phyloP scores from a whole-genome alignment of 495 filamentous ascomycete species.

The Mycothermus thermophilus region DNA sequence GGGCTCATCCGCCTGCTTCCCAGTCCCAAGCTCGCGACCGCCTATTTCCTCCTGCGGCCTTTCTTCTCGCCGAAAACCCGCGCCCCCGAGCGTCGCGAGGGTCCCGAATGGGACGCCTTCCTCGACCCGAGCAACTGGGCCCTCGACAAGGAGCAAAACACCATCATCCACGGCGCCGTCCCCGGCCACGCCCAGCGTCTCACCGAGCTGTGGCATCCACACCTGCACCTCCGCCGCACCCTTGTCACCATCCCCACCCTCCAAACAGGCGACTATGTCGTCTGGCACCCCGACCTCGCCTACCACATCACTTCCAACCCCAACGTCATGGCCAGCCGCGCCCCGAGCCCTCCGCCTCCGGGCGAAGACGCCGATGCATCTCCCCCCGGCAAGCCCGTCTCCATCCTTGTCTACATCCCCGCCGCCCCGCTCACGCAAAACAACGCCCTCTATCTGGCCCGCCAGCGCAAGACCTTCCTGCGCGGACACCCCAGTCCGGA shows the following conservation, averaged over 20 bases:
- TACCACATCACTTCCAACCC: constrained; percentile 35
- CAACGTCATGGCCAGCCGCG: constrained; percentile 23
- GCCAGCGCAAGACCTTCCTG: constrained; percentile 60
- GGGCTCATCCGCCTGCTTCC: constrained; percentile 80
- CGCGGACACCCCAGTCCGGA: constrained; percentile 55
- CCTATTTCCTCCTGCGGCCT: constrained; percentile 75
- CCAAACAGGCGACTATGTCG: constrained; percentile 74
- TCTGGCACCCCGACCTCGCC: constrained; percentile 73
- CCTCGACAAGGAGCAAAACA: constrained; percentile 31
- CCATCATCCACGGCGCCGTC: constrained; percentile 64
- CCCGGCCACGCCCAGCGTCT: constrained; percentile 72
- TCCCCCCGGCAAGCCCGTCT: constrained; percentile 10
- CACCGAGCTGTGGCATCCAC: constrained; percentile 60
- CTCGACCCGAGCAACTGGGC: constrained; percentile 46
- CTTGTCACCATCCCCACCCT: constrained; percentile 72
- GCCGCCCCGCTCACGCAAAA: constrained; percentile 67
- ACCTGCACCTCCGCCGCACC: constrained; percentile 55
- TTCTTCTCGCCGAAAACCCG: constrained; percentile 55
- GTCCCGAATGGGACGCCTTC: constrained; percentile 34
- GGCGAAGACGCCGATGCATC: constrained; percentile 1
- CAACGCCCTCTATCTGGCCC: constrained; percentile 61
- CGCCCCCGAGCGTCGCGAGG: constrained; percentile 22
- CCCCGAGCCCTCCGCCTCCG: constrained; percentile 19
- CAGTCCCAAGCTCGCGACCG: constrained; percentile 63
- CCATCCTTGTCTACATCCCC: constrained; percentile 59